Evolutionary conservation across 2,329 filamentous ascomycete genomes (phyloP).

Genomic region (Penicillium sp.): DNA sequence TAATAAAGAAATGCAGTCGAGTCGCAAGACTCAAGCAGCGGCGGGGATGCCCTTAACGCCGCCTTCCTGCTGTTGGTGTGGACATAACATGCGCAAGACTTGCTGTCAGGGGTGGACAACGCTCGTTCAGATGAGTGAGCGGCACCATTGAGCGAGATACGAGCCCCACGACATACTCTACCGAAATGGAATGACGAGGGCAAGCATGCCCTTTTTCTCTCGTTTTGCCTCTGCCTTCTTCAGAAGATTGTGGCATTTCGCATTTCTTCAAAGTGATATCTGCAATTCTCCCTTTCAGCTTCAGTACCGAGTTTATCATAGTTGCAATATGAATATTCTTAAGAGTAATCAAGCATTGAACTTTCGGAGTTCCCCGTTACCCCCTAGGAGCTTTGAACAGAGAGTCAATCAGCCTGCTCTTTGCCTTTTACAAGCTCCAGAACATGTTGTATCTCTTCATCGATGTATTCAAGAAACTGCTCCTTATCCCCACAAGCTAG

Average conservation of each 20-base stretch:
- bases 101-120: slow-evolving; percentile 68
- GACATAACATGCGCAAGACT: slow-evolving; percentile 62
- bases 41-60: not conserved
- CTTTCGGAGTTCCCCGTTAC: too few species aligned
- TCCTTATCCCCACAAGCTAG: too few species aligned
- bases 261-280: not conserved
- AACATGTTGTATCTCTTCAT: too few species aligned
- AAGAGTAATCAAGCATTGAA: not conserved
- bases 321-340: not conserved
- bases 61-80: slow-evolving; percentile 68
- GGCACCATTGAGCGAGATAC: slow-evolving; percentile 35
- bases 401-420: too few species aligned
- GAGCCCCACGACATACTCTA: not conserved
- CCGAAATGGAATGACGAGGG: not conserved
- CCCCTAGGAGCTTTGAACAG: too few species aligned
- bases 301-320: not conserved
- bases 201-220: not conserved
- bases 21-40: not conserved
- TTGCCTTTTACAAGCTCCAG: too few species aligned
- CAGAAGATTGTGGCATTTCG: not conserved
- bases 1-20: not conserved
- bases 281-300: not conserved
- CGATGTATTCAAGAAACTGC: too few species aligned
- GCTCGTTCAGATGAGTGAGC: slow-evolving; percentile 62
- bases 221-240: not conserved